phyloP scores from a whole-genome alignment of 164 flowering plant genomes.

The Amborella trichopoda region DNA sequence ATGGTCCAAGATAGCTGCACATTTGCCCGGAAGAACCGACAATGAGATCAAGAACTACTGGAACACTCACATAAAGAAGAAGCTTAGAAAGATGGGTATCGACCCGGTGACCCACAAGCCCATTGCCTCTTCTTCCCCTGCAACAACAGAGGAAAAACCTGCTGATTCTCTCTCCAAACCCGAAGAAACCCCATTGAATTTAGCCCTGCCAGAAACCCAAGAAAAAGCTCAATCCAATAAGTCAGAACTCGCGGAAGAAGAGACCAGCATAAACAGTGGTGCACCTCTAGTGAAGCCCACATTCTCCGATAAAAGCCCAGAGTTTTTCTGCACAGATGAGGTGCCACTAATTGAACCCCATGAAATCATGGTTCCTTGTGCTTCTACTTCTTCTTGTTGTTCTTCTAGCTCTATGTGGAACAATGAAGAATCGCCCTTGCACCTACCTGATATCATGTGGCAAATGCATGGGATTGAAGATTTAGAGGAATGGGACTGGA shows the following conservation, averaged over 20 bases:
- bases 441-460: no score
- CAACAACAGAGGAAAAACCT: neutral
- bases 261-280: constrained; percentile 5
- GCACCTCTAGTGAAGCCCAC: constrained; percentile 1
- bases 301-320: constrained; percentile 5
- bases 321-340: constrained; percentile 55
- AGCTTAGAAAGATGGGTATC: constrained; percentile 62
- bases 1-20: constrained; percentile 72
- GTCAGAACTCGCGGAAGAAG: constrained; percentile 10
- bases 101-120: constrained; percentile 66
- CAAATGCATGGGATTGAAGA: no score
- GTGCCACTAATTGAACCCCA: constrained; percentile 51
- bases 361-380: constrained; percentile 33
- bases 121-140: constrained; percentile 1
- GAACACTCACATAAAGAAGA: constrained; percentile 76
- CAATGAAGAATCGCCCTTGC: no score
- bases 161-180: no score
- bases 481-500: no score
- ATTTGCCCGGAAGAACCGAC: constrained; percentile 74
- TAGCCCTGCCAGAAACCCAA: no score
- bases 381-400: constrained; percentile 15
- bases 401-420: constrained; percentile 12
- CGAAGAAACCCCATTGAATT: no score
- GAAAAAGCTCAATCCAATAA: constrained; percentile 4
- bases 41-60: constrained; percentile 72